These are phyloP conservation scores for Eimeria necatrix DNA, from an alignment of 169 alveolate species.

Conservation along the genomic window DNA sequence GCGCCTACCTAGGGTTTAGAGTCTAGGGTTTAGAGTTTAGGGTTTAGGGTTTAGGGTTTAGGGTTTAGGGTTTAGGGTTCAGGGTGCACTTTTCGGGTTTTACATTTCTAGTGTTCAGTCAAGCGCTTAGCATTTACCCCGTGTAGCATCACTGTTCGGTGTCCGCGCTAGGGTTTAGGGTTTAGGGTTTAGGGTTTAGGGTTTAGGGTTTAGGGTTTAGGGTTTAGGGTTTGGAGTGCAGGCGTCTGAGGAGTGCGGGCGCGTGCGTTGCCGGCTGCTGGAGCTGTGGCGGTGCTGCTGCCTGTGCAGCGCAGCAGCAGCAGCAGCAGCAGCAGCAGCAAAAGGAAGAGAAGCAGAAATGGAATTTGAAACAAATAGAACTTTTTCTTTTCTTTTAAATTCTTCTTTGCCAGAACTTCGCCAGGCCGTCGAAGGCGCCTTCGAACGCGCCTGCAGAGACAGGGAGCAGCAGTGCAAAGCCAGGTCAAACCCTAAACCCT, in stretches of 20 bases:
- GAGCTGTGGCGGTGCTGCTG: too few species aligned
- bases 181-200: slow-evolving; percentile 7
- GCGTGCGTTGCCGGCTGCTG: too few species aligned
- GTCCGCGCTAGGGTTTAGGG: slow-evolving; percentile 33
- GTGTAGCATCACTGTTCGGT: neutral
- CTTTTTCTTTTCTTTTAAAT: too few species aligned
- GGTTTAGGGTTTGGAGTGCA: neutral
- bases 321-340: neutral
- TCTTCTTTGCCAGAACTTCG: too few species aligned
- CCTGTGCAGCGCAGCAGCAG: neutral
- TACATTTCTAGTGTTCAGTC: neutral
- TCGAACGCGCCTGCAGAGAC: too few species aligned
- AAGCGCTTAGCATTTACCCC: neutral
- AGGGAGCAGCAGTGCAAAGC: neutral
- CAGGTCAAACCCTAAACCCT: slow-evolving; percentile 2
- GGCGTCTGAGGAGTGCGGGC: too few species aligned
- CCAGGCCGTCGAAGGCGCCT: too few species aligned
- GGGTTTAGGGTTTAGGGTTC: neutral
- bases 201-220: slow-evolving; percentile 27
- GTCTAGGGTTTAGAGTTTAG: too few species aligned
- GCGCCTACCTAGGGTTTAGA: neutral
- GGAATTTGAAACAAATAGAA: neutral
- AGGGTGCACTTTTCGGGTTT: neutral
- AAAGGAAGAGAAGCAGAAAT: neutral
- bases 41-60: neutral